Evolutionary conservation across 352 stramenopile species (phyloP), one percentile per base, ranked within the genome.

Genomic region (Globisporangium cylindrosporum): DNA sequence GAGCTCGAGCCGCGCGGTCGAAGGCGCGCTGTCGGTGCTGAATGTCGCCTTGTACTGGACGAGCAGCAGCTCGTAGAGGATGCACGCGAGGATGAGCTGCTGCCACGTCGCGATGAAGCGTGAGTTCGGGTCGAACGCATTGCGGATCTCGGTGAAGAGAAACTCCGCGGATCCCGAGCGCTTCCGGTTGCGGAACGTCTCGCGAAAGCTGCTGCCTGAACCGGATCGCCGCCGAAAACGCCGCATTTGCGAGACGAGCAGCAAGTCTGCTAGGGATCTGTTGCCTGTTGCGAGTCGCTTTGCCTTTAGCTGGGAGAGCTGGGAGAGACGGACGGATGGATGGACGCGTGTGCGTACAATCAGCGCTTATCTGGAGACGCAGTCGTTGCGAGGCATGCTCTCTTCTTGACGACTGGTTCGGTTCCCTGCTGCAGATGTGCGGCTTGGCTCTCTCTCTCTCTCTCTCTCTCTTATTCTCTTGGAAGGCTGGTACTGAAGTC

Each of bases 111-210:
- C 67, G 58, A 91, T 87, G 67, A 79, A 75, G 15, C 63, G 66
- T 15, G 80, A 88, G 63, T 74, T 85, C 20, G 84, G 81, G 59
- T 90, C 82, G 60, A 86, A 89, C 2, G 82, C 80, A 55, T 85
- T 89, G 62, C 67, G 73, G 58, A 86, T 78, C 62, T 91, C 82
- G 3, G 62, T 10, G 41, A 83, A 74, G 34, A 85, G 55, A 24
- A 85, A 61, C 59, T 89, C 82, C 24, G 80, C 79, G 22, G 78
- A 86, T 20, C 78, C 77, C 1, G 77, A 76, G 18, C 80, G 73
- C n/a, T 66, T 64, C 2, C 77, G 80, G 49, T 77, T 76, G 57
- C 41, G 71, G 66, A 73, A 88, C 20, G 70, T 81, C 67, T 78
- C 75, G 43, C 54, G 72, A 60, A 77, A 79, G 65, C 72, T 76